These are phyloP conservation scores for Alternaria panax DNA, from an alignment of 2,329 filamentous ascomycete genomes.

Conservation along the genomic window DNA sequence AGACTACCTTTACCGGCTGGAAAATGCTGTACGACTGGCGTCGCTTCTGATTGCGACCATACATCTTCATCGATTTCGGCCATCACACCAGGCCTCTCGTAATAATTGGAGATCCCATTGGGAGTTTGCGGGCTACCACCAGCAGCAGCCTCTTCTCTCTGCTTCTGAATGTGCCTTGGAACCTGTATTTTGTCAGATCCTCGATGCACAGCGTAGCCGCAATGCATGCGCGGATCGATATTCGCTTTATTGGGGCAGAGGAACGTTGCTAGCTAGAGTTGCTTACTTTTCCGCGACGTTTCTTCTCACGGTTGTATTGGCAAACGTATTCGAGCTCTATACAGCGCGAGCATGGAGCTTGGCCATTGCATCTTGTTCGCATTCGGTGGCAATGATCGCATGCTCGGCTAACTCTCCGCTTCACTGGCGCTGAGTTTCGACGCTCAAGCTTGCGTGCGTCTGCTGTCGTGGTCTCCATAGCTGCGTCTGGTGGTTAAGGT, in stretches of 20 bases:
- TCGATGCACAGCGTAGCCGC: neutral
- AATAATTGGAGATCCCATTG: slow-evolving; percentile 37
- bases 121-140: slow-evolving; percentile 37
- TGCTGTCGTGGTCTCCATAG: slow-evolving; percentile 38
- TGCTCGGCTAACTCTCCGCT: slow-evolving; percentile 86
- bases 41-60: slow-evolving; percentile 47
- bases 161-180: slow-evolving; percentile 49
- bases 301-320: slow-evolving; percentile 90
- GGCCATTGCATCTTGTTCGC: slow-evolving; percentile 91
- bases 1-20: slow-evolving; percentile 32
- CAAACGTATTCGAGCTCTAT: slow-evolving; percentile 80
- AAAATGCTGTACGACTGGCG: slow-evolving; percentile 47
- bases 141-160: slow-evolving; percentile 45
- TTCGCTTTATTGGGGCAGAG: neutral
- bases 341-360: slow-evolving; percentile 89
- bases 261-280: neutral
- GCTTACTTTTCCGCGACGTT: slow-evolving; percentile 92
- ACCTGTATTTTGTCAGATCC: slow-evolving; percentile 36
- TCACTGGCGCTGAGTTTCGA: slow-evolving; percentile 67
- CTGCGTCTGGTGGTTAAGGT: slow-evolving; percentile 16
- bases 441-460: slow-evolving; percentile 43
- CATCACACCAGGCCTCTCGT: slow-evolving; percentile 37
- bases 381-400: slow-evolving; percentile 97
- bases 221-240: neutral
- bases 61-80: slow-evolving; percentile 48